A percentile compares a stretch with the other conserved stretches of the same genome.
Evolutionary conservation across 2,329 filamentous ascomycete genomes (phyloP).

Genomic region (Raffaelea albimanens): DNA sequence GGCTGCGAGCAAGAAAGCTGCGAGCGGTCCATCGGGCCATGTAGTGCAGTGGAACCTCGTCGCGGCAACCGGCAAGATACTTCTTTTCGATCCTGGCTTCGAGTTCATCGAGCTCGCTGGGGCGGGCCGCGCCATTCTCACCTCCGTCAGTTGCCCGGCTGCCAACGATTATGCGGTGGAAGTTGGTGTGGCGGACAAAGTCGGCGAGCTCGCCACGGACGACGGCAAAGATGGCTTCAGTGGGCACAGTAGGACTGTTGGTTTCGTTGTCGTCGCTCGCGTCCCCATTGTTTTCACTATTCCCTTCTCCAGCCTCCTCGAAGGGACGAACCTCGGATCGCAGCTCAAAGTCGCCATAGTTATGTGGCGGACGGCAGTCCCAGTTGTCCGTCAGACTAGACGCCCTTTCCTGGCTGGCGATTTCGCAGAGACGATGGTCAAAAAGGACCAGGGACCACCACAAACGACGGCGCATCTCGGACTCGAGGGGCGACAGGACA

Average conservation of each 20-base stretch:
- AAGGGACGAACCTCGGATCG: conserved; percentile 20
- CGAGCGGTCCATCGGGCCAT: conserved; percentile 29
- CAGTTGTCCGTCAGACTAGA: conserved; percentile 23
- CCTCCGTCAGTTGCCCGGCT: no score
- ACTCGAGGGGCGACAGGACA: conserved; percentile 37
- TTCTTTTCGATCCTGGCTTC: conserved; percentile 32
- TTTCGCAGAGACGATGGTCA: conserved; percentile 45
- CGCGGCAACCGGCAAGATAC: conserved; percentile 33
- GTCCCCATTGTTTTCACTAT: neutral
- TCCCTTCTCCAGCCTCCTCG: conserved; percentile 1
- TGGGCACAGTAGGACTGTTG: conserved; percentile 17
- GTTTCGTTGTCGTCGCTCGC: neutral
- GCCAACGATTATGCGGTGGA: conserved; percentile 12
- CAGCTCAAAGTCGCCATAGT: conserved; percentile 37
- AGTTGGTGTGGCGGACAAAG: conserved; percentile 22
- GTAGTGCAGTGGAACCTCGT: conserved; percentile 28
- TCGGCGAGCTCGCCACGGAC: conserved; percentile 31
- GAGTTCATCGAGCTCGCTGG: conserved; percentile 22
- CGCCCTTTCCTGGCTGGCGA: conserved; percentile 30
- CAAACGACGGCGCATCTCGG: conserved; percentile 49
- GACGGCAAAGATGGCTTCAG: conserved; percentile 32
- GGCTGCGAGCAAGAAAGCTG: conserved; percentile 34
- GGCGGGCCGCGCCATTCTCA: conserved; percentile 4
- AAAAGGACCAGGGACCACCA: conserved; percentile 54
- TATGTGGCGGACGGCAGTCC: conserved; percentile 33